Percentiles rank a stretch among this genome's conserved stretches.
phyloP scores from a whole-genome alignment of 352 stramenopile species.

The Globisporangium megalacanthum region DNA sequence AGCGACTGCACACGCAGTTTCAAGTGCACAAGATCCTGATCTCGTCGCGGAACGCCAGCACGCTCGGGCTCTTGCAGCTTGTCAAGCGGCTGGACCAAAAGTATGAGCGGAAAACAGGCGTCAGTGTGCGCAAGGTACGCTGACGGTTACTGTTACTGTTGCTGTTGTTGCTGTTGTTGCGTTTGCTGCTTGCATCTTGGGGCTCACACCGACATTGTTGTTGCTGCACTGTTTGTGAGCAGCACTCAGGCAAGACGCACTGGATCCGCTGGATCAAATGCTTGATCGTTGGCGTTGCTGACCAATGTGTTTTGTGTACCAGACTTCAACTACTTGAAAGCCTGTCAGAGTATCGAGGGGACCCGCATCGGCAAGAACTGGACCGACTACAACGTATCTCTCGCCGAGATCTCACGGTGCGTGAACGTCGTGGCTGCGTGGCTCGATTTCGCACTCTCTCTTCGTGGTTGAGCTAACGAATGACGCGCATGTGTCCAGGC shows the following conservation, averaged over 20 bases:
- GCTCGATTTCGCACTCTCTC: neutral
- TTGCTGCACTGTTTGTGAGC: neutral
- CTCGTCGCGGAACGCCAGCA: constrained; percentile 60
- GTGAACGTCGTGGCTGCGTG: neutral
- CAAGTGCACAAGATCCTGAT: constrained; percentile 59
- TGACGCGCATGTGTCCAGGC: constrained; percentile 17
- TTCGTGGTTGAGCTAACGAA: neutral
- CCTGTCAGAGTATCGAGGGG: constrained; percentile 61
- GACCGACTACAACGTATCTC: constrained; percentile 18
- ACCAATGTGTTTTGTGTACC: neutral
- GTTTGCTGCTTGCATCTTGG: neutral
- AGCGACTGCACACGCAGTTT: constrained; percentile 66
- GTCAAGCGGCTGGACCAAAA: constrained; percentile 55
- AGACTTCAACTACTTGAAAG: constrained; percentile 81
- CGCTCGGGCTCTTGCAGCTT: constrained; percentile 58
- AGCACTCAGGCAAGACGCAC: constrained; percentile 8
- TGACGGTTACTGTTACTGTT: too few relatives aligned
- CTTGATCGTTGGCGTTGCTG: neutral
- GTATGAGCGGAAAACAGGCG: constrained; percentile 31
- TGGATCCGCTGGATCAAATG: neutral
- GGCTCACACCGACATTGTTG: neutral
- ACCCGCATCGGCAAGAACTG: constrained; percentile 47
- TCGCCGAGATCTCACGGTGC: constrained; percentile 20
- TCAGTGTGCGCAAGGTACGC: constrained; percentile 68
- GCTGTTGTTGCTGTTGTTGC: neutral